Evolutionary conservation across 1,139 yeast genomes (phyloP), one percentile per base, ranked within the genome.

Genomic region (Scheffersomyces titani): DNA sequence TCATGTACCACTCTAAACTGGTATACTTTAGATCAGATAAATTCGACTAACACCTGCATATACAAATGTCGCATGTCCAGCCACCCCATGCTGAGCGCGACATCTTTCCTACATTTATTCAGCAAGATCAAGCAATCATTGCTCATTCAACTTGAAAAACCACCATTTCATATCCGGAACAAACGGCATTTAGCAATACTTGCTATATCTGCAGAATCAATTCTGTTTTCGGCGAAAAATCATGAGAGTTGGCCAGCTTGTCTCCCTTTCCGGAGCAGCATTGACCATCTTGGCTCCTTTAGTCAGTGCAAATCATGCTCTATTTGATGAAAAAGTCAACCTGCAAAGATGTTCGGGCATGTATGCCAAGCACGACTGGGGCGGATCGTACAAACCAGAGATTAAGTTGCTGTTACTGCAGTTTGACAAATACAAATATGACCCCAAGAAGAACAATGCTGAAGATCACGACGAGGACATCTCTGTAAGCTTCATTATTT

Each of bases 321-420:
- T 66, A 30, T 77, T 89, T 61, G 81, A 83, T 54, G 72, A 81
- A 18, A 70, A 71, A 7, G 65, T 72, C 47, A 65, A 71, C 52
- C 79, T 88, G 20, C 96, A 90, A 67, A 85, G 85, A 36, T 94
- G 99, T 72, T 83, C 93, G 11, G 99, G 99, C 48, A 87, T 94
- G 84, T 94, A 93, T 73, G 84, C 94, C 55, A 89, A 88, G 65
- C 81, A 85, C 52, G 97, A 93, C 69, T 91, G 97, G 94, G 90
- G 92, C 52, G 98, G 98, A 49, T 80, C 83, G 47, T 71, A 74
- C 13, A 84, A 81, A 57, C 93, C 96, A 9, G 86, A 81, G 63
- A 87, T 89, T 56, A 78, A 80, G 9, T 75, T 89, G 54, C 76
- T 78, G 50, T 71, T 89, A 57, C 60, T 61, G 19, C 62, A 65